phyloP scores from a whole-genome alignment of 768 basidiomycete genomes.

The Xerocomellus dryophilus region DNA sequence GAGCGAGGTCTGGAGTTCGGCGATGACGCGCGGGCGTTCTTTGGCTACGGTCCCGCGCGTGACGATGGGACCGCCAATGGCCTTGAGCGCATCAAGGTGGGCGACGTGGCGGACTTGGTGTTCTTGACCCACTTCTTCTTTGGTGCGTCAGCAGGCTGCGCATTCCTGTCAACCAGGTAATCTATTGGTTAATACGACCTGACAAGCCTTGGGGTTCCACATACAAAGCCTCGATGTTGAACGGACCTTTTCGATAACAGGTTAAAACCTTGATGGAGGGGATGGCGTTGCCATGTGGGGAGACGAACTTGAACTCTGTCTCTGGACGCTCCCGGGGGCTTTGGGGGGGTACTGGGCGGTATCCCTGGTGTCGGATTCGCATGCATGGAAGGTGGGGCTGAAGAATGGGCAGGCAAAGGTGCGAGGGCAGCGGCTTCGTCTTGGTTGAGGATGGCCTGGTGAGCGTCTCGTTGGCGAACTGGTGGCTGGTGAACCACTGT shows the following conservation, averaged over 20 bases:
- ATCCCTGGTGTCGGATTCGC: constrained; percentile 89
- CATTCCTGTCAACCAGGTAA: constrained; percentile 63
- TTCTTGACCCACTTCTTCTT: constrained; percentile 91
- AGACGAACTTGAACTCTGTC: constrained; percentile 86
- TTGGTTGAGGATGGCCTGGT: too few relatives aligned
- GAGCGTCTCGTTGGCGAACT: too few relatives aligned
- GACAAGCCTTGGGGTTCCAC: constrained; percentile 71
- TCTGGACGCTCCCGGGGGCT: constrained; percentile 74
- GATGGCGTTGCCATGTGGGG: constrained; percentile 78
- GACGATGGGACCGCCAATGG: constrained; percentile 81
- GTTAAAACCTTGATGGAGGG: constrained; percentile 96
- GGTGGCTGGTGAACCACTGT: too few relatives aligned
- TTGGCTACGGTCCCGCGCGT: constrained; percentile 82
- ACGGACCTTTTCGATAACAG: constrained; percentile 86
- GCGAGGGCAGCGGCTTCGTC: constrained; percentile 94
- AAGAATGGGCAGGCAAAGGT: constrained; percentile 97
- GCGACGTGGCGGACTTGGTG: constrained; percentile 86
- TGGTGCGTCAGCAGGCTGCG: constrained; percentile 37
- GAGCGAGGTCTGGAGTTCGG: constrained; percentile 81
- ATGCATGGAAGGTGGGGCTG: constrained; percentile 96
- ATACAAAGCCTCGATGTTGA: constrained; percentile 86
- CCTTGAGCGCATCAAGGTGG: constrained; percentile 80
- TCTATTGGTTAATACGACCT: constrained; percentile 78
- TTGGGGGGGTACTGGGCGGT: constrained; percentile 86
- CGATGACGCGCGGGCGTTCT: constrained; percentile 68